A percentile compares a stretch with the other conserved stretches of the same genome.
Evolutionary conservation across 441 rosid species (phyloP).

Genomic region (Euphorbia celastroides): DNA sequence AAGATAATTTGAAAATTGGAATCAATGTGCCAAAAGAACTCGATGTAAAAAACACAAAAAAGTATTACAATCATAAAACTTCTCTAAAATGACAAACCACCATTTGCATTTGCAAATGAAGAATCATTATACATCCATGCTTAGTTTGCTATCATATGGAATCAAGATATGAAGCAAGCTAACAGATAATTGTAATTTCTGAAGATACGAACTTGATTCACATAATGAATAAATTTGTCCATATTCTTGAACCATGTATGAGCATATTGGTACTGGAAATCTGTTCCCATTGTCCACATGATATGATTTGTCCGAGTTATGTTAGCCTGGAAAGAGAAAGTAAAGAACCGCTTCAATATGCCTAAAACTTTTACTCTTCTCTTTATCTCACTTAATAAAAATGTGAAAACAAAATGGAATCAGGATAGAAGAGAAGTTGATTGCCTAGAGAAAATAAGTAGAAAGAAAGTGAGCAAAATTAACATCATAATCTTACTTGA

Average conservation of each 20-base stretch:
- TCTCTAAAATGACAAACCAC: background rate
- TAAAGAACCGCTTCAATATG: background rate
- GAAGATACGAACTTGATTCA: constrained; percentile 45
- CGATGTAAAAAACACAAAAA: background rate
- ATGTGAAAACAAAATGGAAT: background rate
- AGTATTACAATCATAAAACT: background rate
- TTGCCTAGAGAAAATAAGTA: background rate
- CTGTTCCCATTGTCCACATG: constrained; percentile 88
- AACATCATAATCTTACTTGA: constrained; percentile 50
- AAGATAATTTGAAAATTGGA: background rate
- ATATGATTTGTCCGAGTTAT: constrained; percentile 65
- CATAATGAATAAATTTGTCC: constrained; percentile 79
- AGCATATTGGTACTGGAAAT: constrained; percentile 71
- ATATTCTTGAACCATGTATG: constrained; percentile 56
- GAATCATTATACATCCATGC: background rate
- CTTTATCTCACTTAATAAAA: background rate
- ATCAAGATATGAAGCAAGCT: background rate
- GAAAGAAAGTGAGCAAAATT: background rate
- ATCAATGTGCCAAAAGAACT: background rate
- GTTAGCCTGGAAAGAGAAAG: constrained; percentile 48
- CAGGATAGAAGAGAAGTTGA: background rate
- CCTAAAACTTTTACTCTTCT: background rate
- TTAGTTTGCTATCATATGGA: constrained; percentile 4
- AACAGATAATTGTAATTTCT: background rate
- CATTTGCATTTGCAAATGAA: background rate